Conservation (phyloP, 495 filamentous ascomycete species). For the Parachaetomium inaequale region DNA sequence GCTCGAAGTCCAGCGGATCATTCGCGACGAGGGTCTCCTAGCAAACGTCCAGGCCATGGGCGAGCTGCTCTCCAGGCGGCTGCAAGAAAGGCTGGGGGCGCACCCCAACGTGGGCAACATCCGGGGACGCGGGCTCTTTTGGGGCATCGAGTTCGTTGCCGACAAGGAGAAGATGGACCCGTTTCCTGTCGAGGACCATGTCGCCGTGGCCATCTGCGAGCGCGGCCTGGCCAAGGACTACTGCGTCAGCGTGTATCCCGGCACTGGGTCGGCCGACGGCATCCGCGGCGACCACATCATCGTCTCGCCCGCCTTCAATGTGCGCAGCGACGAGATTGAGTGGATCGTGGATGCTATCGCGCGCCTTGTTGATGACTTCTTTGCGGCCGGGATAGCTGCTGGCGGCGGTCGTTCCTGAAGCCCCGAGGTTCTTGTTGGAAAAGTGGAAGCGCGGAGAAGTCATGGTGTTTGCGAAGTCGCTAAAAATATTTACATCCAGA, state of each 20-base stretch:
- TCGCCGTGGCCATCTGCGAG: constrained; percentile 52
- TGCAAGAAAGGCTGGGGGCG: constrained; percentile 42
- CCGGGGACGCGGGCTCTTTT: constrained; percentile 61
- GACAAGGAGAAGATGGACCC: constrained; percentile 46
- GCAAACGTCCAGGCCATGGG: constrained; percentile 53
- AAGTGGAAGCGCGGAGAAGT: neutral
- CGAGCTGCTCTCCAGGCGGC: constrained; percentile 41
- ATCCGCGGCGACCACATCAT: constrained; percentile 70
- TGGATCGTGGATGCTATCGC: constrained; percentile 47
- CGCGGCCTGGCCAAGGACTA: constrained; percentile 49
- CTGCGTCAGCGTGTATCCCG: constrained; percentile 66
- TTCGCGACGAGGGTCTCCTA: constrained; percentile 53
- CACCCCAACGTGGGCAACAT: constrained; percentile 62
- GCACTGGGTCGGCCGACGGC: constrained; percentile 64
- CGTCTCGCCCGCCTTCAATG: constrained; percentile 70
- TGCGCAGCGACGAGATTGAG: constrained; percentile 59
- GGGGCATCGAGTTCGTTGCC: constrained; percentile 57
- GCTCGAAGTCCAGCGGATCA: constrained; percentile 57
- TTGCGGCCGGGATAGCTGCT: constrained; percentile 6
- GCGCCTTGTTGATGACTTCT: constrained; percentile 37
- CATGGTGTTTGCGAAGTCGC: too few relatives aligned
- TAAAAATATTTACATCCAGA: too few relatives aligned
- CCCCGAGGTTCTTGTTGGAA: neutral
- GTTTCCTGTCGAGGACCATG: constrained; percentile 42
- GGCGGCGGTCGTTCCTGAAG: neutral